Evolutionary conservation across 768 basidiomycete genomes (phyloP).

Genomic region (Tulasnella sp.): DNA sequence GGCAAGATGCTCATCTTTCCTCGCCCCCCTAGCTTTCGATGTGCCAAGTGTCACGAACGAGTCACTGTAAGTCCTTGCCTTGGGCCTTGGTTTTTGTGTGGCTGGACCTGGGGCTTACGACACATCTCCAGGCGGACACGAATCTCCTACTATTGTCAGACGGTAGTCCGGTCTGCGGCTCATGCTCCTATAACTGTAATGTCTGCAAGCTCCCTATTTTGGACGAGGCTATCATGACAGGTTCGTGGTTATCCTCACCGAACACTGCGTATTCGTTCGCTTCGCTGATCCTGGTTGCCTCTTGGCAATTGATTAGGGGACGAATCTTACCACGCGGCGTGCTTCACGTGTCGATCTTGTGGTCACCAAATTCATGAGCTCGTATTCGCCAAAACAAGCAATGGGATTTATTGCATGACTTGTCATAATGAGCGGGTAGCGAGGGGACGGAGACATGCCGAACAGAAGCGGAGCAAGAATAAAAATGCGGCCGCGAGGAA

Average conservation of each 20-base stretch:
- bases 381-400: conserved; percentile 95
- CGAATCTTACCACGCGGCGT: conserved; percentile 96
- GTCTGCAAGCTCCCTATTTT: conserved; percentile 90
- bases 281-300: neutral
- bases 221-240: conserved; percentile 99
- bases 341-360: conserved; percentile 97
- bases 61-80: conserved; percentile 39
- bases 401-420: conserved; percentile 97
- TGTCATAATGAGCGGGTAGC: conserved; percentile 98
- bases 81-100: neutral
- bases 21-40: conserved; percentile 56
- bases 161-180: conserved; percentile 91
- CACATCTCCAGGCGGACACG: conserved; percentile 60
- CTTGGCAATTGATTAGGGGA: conserved; percentile 39
- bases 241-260: conserved; percentile 16
- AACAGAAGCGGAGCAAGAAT: conserved; percentile 61
- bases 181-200: conserved; percentile 92
- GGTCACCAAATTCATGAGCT: conserved; percentile 92
- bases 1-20: conserved; percentile 2
- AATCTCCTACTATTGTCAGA: conserved; percentile 95
- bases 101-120: neutral
- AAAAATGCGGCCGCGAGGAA: conserved; percentile 24
- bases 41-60: conserved; percentile 86
- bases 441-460: conserved; percentile 79
- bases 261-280: neutral